These are phyloP conservation scores for Meyerozyma elateridarum DNA, from an alignment of 1,139 yeast genomes.

Conservation along the genomic window DNA sequence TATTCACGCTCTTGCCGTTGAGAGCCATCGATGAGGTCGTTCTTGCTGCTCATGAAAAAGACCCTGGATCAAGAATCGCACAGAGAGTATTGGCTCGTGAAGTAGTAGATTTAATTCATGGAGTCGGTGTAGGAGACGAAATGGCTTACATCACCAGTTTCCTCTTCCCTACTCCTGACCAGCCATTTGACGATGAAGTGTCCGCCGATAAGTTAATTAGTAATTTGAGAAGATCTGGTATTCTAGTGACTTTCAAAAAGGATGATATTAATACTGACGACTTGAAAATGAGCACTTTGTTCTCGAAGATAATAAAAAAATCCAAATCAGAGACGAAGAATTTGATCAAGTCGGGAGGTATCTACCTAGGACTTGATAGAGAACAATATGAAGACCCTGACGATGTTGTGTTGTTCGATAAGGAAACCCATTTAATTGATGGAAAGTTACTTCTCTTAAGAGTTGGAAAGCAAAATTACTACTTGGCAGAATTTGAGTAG, in stretches of 20 bases:
- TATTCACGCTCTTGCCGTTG: constrained; percentile 75
- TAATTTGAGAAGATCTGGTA: constrained; percentile 60
- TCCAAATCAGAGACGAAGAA: constrained; percentile 55
- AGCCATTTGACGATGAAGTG: constrained; percentile 41
- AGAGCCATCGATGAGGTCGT: constrained; percentile 49
- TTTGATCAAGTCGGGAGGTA: constrained; percentile 65
- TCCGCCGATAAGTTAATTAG: constrained; percentile 50
- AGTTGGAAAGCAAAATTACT: constrained; percentile 68
- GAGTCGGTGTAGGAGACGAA: constrained; percentile 65
- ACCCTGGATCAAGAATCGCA: constrained; percentile 64
- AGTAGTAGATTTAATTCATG: constrained; percentile 84
- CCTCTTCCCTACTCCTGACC: constrained; percentile 57
- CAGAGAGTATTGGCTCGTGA: constrained; percentile 79
- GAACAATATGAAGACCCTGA: constrained; percentile 49
- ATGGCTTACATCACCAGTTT: constrained; percentile 62
- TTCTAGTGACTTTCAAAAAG: constrained; percentile 40
- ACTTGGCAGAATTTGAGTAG: constrained; percentile 48
- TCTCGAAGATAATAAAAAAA: constrained; percentile 34
- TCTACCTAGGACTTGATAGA: constrained; percentile 64
- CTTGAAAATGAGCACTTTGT: constrained; percentile 36
- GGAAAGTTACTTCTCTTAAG: constrained; percentile 60
- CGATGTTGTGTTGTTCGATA: constrained; percentile 43
- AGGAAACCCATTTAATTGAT: constrained; percentile 49
- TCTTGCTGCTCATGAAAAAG: constrained; percentile 45
- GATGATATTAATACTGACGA: constrained; percentile 31